Conservation (phyloP, 2,329 filamentous ascomycete species). For the Cercospora beticola region DNA sequence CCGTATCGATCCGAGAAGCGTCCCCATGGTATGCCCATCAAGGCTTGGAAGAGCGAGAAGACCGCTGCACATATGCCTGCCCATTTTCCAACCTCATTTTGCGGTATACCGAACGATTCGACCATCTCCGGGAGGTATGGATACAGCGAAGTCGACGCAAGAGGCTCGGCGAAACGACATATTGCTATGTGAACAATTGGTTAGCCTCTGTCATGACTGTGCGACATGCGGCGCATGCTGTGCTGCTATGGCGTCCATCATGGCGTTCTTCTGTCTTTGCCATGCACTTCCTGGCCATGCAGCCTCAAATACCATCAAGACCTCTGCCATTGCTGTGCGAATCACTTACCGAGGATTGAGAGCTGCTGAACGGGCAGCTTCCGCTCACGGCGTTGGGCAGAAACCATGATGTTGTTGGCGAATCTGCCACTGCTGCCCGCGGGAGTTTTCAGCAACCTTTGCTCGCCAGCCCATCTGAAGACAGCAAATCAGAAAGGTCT, state of each 20-base stretch:
- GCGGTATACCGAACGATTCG: constrained; percentile 69
- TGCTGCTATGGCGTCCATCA: not conserved
- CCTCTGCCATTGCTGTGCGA: not conserved
- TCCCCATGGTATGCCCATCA: constrained; percentile 87
- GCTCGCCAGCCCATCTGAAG: not conserved
- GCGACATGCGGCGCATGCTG: not conserved
- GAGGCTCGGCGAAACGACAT: constrained; percentile 87
- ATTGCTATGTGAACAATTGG: constrained; percentile 61
- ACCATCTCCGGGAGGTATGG: constrained; percentile 94
- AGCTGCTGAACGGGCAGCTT: constrained; percentile 77
- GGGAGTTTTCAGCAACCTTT: not conserved
- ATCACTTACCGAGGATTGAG: constrained; percentile 64
- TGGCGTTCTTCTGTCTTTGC: not conserved
- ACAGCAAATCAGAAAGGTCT: not conserved
- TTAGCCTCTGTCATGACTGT: constrained; percentile 17
- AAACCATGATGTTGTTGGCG: constrained; percentile 17
- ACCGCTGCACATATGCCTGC: constrained; percentile 84
- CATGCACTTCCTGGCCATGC: not conserved
- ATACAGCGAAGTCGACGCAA: constrained; percentile 88
- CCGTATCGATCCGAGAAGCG: constrained; percentile 75
- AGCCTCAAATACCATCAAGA: not conserved
- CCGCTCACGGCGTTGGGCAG: constrained; percentile 31
- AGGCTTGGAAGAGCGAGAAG: constrained; percentile 76
- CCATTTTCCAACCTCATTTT: constrained; percentile 74
- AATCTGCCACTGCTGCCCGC: not conserved